Conservation (phyloP, 345 rosid genomes). For the Salix exigua region DNA sequence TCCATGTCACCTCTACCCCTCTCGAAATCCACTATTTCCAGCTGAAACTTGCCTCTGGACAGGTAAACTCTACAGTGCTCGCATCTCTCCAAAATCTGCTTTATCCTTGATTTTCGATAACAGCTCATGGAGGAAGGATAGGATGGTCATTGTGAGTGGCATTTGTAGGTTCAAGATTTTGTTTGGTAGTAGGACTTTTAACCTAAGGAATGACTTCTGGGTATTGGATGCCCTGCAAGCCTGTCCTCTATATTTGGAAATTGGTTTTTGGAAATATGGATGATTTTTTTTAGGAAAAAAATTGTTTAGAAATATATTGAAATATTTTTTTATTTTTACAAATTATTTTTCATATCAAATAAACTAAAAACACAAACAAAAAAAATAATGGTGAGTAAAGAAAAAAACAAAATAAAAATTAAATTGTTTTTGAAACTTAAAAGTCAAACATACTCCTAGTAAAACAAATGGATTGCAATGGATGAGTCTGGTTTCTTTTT, state of each 20-base stretch:
- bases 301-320: no score
- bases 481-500: background rate
- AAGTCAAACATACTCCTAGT: no score
- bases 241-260: background rate
- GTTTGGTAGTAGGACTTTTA: background rate
- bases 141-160: conserved; percentile 2
- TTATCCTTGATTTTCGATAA: background rate
- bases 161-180: background rate
- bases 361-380: no score
- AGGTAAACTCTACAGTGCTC: conserved; percentile 33
- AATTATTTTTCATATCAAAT: no score
- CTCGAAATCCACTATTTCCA: conserved; percentile 65
- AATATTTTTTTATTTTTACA: no score
- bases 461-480: background rate
- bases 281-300: no score
- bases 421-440: no score
- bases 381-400: no score
- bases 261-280: background rate
- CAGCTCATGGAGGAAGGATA: background rate
- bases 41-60: conserved; percentile 78
- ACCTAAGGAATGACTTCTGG: background rate
- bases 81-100: background rate
- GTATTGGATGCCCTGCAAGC: background rate
- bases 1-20: conserved; percentile 86
- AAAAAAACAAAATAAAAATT: no score